These are phyloP conservation scores for Brassica cretica DNA, from an alignment of 345 rosid genomes.

Conservation along the genomic window DNA sequence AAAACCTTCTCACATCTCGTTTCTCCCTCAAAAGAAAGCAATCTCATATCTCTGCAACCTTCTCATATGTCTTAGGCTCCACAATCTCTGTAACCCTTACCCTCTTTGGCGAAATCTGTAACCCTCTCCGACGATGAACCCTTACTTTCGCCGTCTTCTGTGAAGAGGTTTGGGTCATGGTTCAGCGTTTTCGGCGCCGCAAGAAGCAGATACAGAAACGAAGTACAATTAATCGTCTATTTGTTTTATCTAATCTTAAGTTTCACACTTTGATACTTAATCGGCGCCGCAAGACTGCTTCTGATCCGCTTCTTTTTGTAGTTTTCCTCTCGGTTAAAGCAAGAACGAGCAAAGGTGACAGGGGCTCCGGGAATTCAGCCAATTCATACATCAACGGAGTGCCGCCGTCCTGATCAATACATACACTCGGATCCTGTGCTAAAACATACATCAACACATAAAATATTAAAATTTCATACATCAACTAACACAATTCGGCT, in stretches of 20 bases:
- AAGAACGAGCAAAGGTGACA: too few species aligned
- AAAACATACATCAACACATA: too few species aligned
- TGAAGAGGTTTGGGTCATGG: too few species aligned
- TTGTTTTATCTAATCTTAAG: background rate
- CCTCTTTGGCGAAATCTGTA: background rate
- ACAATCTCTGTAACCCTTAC: background rate
- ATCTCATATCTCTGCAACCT: background rate
- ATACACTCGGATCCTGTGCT: too few species aligned
- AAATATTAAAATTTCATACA: too few species aligned
- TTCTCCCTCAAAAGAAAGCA: background rate
- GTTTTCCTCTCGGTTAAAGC: background rate
- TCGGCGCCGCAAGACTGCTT: too few species aligned
- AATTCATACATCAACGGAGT: too few species aligned
- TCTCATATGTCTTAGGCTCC: background rate
- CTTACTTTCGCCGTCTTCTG: too few species aligned
- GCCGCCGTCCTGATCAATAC: too few species aligned
- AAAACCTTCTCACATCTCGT: background rate
- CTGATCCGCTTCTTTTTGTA: background rate
- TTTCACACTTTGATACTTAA: too few species aligned
- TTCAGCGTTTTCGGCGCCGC: background rate
- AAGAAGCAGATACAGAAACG: background rate
- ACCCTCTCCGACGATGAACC: background rate
- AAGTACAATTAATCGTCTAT: background rate
- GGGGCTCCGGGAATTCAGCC: background rate
- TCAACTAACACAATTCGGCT: too few species aligned